Evolutionary conservation across 2,329 filamentous ascomycete genomes (phyloP), one percentile per base, ranked within the genome.

Genomic region (Colletotrichum gloeosporioides): DNA sequence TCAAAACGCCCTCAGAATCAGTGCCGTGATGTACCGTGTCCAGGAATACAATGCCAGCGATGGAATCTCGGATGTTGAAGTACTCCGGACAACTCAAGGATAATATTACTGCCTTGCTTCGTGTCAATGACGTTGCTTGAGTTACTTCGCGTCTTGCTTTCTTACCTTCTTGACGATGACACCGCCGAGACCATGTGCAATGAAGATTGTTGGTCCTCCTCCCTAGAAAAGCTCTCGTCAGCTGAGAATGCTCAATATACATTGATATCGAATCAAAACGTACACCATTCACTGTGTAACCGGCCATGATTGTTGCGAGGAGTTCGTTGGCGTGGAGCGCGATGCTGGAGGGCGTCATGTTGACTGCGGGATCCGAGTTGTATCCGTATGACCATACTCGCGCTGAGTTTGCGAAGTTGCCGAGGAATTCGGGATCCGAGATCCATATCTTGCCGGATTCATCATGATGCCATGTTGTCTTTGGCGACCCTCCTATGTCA

Each of bases 141-240:
- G 12, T 34, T n/a, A n/a, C 22, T 3, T 4, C 10, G 44, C 44
- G n/a, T 12, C 5, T 29, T 16, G 3, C 2, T 2, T 15, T n/a
- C 70, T 7, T 13, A 78, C 80, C 77, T 80, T 81, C 36, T 81
- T 81, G 7, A 80, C 77, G 12, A 81, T 78, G 31, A 66, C 70
- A 6, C 80, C 80, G 10, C 80, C 80, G 25, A 81, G 78, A 1
- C 80, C 80, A 64, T 81, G 80, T 4, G 79, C 79, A 39, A 81
- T 57, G 71, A 81, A 80, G 65, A 80, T 72, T 4, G 80, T 65
- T 3, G 79, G 78, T 6, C 75, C 69, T 18, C 73, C 62, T 12
- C 62, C 77, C 79, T 80, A 9, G 6, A 25, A 44, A n/a, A 2
- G 8, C 29, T 75, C 13, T 32, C 4, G 1, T 39, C 27, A n/a